A percentile compares a stretch with the other conserved stretches of the same genome.
These are phyloP conservation scores for Cicer judaicum DNA, from an alignment of 306 rosid genomes.

Conservation along the genomic window DNA sequence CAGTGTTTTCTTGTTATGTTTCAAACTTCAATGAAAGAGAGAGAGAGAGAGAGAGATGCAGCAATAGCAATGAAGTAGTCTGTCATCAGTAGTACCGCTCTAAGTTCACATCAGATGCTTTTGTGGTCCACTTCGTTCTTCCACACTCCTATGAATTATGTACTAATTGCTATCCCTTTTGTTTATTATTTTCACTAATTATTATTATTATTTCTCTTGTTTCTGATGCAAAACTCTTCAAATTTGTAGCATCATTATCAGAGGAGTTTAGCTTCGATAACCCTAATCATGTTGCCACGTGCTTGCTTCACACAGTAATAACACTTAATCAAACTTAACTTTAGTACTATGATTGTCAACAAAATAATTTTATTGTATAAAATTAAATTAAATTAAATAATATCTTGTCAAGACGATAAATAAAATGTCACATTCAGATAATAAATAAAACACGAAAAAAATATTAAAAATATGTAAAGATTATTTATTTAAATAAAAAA, in stretches of 20 bases:
- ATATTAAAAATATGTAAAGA: too few species aligned
- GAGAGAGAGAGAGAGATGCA: slow-evolving; percentile 26
- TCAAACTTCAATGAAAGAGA: slow-evolving; percentile 22
- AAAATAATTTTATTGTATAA: too few species aligned
- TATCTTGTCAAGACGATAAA: too few species aligned
- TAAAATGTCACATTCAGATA: too few species aligned
- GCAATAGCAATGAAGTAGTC: slow-evolving; percentile 18
- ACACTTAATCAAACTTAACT: neutral
- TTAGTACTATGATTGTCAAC: neutral
- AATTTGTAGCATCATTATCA: slow-evolving; percentile 5
- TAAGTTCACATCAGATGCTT: slow-evolving; percentile 47
- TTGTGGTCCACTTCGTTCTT: slow-evolving; percentile 43
- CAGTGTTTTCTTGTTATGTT: neutral
- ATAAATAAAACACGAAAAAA: too few species aligned
- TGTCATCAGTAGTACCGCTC: slow-evolving; percentile 33
- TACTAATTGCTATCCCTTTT: slow-evolving; percentile 29
- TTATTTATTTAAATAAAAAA: too few species aligned
- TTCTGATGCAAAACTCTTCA: slow-evolving; percentile 35
- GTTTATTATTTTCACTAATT: neutral
- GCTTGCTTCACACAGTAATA: slow-evolving; percentile 2
- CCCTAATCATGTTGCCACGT: slow-evolving; percentile 23
- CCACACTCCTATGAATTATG: neutral
- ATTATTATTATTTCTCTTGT: slow-evolving; percentile 33
- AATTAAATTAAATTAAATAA: too few species aligned
- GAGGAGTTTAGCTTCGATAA: slow-evolving; percentile 11